Evolutionary conservation across 169 alveolate species (phyloP), one percentile per base, ranked within the genome.

Genomic region (Eimeria maxima): DNA sequence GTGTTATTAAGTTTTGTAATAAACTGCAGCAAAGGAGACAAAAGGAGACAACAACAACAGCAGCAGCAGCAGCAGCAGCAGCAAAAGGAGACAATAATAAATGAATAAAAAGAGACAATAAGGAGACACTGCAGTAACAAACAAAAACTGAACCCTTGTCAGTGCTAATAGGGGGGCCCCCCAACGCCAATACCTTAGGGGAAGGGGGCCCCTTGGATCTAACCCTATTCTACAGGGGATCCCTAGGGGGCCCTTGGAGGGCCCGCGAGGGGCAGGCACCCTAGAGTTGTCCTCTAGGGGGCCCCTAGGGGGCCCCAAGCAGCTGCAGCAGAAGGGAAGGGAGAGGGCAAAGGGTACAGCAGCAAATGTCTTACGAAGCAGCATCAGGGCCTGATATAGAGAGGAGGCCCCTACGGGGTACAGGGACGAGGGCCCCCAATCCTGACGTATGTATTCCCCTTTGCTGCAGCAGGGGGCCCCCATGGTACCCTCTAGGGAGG

Each of bases 41-140:
- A 27, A 81, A 81, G 45, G 38, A 50, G 33, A 81, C 11, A 42
- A 76, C 18, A 76, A 33, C 33, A 10, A 76, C 14, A 76, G 45
- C 45, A n/a, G 29, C 38, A 73, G 45, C 7, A 29, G 1, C 13
- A 29, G 13, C 29, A 10, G 29, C 8, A 29, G 3, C 42, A 10
- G 7, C 42, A n/a, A 27, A 69, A 24, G 2, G 45, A n/a, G 45
- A 6, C 16, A 69, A n/a, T n/a, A n/a, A n/a, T 6, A 27, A 11
- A n/a, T 8, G 80, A 11, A 69, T 44, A 8, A n/a, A 18, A 27
- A 69, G 80, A 27, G 22, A 8, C 47, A 33, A 33, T 44, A 24
- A 47, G 60, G 60, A 50, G 11, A 50, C 42, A 74, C 27, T 33
- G 81, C 93, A 29, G 55, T 65, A 86, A 80, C 76, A 63, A 69